Evolutionary conservation across 31 red algal species (phyloP), one percentile per base, ranked within the genome.

Genomic region (Bonnemaisonia californica): DNA sequence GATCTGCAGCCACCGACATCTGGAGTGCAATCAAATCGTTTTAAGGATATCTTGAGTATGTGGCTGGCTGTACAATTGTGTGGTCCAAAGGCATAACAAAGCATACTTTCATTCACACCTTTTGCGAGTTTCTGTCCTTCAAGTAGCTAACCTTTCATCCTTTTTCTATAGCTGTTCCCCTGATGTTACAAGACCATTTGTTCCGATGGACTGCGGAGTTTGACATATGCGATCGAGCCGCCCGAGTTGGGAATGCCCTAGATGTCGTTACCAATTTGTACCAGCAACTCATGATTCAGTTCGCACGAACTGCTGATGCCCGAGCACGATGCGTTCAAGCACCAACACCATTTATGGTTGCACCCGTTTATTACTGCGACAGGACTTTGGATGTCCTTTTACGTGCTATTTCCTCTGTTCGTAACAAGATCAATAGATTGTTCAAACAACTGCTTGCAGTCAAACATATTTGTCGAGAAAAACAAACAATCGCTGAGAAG

Each of bases 311-410:
- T 18, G 63, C 63, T 4, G 63, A 68, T 36, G 29, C 31, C 7
- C 63, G 63, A 30, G 35, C 36, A 21, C 63, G 63, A 30, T 68
- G 29, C 19, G 36, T 68, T 30, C 27, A 68, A 16, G 29, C 63
- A 19, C 63, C 63, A 33, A 36, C 63, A 26, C 30, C 29, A 33
- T 68, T 68, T 36, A 68, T 68, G 63, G 63, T 68, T 36, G 35
- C 31, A 0, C 35, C 63, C 22, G 36, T 68, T 23, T 68, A 68
- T 33, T 68, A 36, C 35, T 18, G 29, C 63, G 63, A 68, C 35
- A 30, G 31, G 19, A 32, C 27, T 26, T 68, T 68, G 63, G 63
- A 68, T 68, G 63, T 4, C 28, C 22, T 68, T 8, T 5, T 68
- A 34, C 63, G 36, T 32, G 63, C 63, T 7, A 33, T 68, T 32